phyloP scores from a whole-genome alignment of 2,329 filamentous ascomycete genomes.

The Achaetomium macrosporum region DNA sequence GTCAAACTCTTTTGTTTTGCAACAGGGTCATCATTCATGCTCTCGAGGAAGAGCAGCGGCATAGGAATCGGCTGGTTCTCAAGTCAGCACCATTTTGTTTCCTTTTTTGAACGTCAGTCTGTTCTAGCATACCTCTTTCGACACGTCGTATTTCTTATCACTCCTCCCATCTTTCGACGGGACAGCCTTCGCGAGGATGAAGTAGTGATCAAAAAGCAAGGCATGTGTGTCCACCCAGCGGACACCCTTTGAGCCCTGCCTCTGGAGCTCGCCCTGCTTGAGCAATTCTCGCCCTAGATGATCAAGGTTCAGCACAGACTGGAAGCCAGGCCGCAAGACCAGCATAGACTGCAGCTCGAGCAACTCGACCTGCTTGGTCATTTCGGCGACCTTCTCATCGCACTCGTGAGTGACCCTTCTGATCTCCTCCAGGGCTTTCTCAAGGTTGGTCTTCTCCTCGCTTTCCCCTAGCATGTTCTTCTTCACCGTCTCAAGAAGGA shows the following conservation, averaged over 20 bases:
- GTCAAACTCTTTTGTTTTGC: conserved; percentile 74
- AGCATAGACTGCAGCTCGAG: conserved; percentile 79
- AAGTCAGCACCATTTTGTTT: conserved; percentile 24
- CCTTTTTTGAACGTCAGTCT: no score
- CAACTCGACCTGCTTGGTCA: conserved; percentile 83
- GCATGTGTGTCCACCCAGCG: conserved; percentile 92
- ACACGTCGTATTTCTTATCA: conserved; percentile 90
- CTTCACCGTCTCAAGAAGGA: conserved; percentile 76
- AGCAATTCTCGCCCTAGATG: conserved; percentile 91
- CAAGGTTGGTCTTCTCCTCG: conserved; percentile 82
- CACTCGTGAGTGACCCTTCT: conserved; percentile 84
- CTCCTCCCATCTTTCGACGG: conserved; percentile 61
- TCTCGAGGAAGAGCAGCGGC: conserved; percentile 89
- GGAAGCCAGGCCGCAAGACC: conserved; percentile 79
- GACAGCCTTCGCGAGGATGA: conserved; percentile 82
- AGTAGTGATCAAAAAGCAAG: conserved; percentile 91
- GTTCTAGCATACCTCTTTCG: conserved; percentile 58
- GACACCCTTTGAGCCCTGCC: conserved; percentile 83
- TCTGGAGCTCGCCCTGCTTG: conserved; percentile 79
- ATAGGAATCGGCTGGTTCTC: conserved; percentile 73
- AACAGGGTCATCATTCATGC: conserved; percentile 84
- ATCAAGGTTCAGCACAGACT: conserved; percentile 82
- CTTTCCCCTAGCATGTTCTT: conserved; percentile 78
- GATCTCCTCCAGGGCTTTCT: conserved; percentile 84
- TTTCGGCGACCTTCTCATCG: conserved; percentile 86